Evolutionary conservation across 2,329 filamentous ascomycete species (phyloP), one percentile per base, ranked within the genome.

Genomic region (Harringtonia lauricola): DNA sequence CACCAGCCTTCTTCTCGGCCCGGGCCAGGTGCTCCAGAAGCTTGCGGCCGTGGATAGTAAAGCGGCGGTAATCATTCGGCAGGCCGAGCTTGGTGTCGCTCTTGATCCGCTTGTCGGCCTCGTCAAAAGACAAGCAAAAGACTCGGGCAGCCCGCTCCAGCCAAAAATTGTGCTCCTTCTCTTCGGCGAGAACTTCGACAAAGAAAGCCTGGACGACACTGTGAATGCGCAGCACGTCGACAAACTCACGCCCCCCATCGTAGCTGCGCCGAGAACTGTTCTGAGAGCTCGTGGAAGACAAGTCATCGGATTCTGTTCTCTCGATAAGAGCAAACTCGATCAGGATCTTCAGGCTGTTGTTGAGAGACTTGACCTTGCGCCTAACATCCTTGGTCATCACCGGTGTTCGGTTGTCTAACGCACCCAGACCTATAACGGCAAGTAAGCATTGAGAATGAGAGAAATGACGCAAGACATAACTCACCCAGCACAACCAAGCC

Each of bases 401-500:
- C 0, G 68, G 67, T 2, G 70, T 68, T 26, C 58, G 53, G 24
- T 61, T 65, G 49, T 70, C 67, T 5, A 74, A 57, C 1, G 62
- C 66, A 37, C 62, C 61, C 1, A 71, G 54, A 13, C 69, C 68
- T 70, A 41, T 30, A 10, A 41, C 30, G 7, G 8, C 26, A 8
- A 7, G 21, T 37, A 6, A 41, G 17, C 24, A 28, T 9, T 17
- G 19, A 8, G 7, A 15, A 31, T 8, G 3, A 39, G 21, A 18
- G 8, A 19, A 24, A 35, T 15, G n/a, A n/a, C n/a, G n/a, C n/a
- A 29, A 22, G 14, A 31, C 21, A 35, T n/a, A 5, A 49, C 61
- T 51, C 57, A 57, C 79, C 79, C 15, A 82, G 62, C 26, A 63
- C 64, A 13, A 85, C 61, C 66, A 86, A 74, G 44, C 79, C 79